Evolutionary conservation across 2,329 filamentous ascomycete genomes (phyloP).

Genomic region (Tolypocladium ophioglossoides): DNA sequence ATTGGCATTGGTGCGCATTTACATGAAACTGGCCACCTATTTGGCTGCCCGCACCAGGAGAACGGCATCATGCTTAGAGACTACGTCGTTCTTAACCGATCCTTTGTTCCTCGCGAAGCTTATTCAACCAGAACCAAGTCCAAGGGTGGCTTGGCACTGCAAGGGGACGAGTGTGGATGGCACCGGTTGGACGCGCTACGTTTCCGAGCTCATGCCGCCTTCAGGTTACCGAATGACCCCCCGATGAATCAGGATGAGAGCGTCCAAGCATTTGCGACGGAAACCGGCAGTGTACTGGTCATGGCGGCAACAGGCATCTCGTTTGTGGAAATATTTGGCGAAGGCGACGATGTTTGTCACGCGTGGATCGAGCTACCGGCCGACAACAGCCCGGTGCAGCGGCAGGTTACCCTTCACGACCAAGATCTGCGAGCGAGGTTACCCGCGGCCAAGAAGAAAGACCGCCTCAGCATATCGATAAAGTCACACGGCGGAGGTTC

Average conservation of each 20-base stretch:
- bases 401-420: conserved; percentile 66
- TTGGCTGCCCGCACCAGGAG: conserved; percentile 84
- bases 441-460: conserved; percentile 62
- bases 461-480: conserved; percentile 59
- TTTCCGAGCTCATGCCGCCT: conserved; percentile 84
- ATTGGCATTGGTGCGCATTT: conserved; percentile 89
- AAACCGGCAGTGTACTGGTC: conserved; percentile 63
- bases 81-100: conserved; percentile 74
- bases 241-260: conserved; percentile 56
- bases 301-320: conserved; percentile 75
- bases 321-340: conserved; percentile 71
- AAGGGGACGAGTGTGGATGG: conserved; percentile 81
- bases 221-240: conserved; percentile 69
- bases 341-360: conserved; percentile 72
- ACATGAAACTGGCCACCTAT: conserved; percentile 81
- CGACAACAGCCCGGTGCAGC: conserved; percentile 50
- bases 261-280: conserved; percentile 78
- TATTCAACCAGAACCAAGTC: conserved; percentile 81
- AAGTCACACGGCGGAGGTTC: conserved; percentile 68
- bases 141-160: conserved; percentile 64
- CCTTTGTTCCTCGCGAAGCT: conserved; percentile 70
- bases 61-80: conserved; percentile 87
- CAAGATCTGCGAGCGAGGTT: conserved; percentile 60
- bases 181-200: conserved; percentile 81
- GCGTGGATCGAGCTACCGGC: conserved; percentile 72